phyloP scores from a whole-genome alignment of 148 eudicot species.

The Fagopyrum tataricum region DNA sequence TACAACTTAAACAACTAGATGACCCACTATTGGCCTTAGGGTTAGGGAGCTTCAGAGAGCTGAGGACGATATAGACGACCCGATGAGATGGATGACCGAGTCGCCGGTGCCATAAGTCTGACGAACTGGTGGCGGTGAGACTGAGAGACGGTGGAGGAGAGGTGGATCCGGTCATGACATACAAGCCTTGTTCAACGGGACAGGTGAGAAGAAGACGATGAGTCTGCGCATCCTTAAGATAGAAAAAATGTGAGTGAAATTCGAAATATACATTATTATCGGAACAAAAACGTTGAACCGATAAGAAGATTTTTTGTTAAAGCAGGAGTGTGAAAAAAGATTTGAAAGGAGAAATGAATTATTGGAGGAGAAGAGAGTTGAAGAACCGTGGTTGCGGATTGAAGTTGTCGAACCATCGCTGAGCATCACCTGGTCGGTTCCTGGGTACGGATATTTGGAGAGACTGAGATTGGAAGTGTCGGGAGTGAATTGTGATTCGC shows the following conservation, averaged over 20 bases:
- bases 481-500: background rate
- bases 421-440: background rate
- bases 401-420: background rate
- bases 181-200: background rate
- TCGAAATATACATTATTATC: background rate
- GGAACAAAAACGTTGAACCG: background rate
- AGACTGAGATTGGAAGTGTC: background rate
- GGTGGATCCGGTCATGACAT: background rate
- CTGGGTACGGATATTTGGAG: background rate
- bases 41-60: background rate
- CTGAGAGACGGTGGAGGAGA: background rate
- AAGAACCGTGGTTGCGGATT: background rate
- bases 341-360: background rate
- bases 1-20: background rate
- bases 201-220: background rate
- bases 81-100: background rate
- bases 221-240: background rate
- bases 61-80: background rate
- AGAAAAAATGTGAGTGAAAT: background rate
- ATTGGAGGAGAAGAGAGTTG: background rate
- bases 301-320: background rate
- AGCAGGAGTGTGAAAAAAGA: background rate
- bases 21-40: no score
- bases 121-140: background rate
- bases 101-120: background rate